A percentile compares a stretch with the other conserved stretches of the same genome.
Conservation (phyloP, 306 rosid species). For the Lathyrus sativus region DNA sequence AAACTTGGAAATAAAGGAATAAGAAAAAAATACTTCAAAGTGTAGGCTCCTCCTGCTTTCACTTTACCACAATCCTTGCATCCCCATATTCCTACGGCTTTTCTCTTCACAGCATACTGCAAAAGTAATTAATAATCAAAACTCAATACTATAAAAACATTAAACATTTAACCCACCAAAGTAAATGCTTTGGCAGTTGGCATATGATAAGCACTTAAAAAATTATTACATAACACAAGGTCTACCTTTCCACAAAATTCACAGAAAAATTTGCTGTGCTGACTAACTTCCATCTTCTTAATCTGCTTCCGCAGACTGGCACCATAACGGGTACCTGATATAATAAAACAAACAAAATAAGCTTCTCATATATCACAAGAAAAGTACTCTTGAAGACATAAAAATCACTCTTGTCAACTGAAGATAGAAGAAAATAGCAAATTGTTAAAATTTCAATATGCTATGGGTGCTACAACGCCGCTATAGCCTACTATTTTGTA, state of each 20-base stretch:
- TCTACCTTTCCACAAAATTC: conserved; percentile 89
- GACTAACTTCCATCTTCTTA: conserved; percentile 95
- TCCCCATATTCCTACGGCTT: conserved; percentile 57
- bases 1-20: background rate
- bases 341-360: conserved; percentile 4
- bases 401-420: too few relatives aligned
- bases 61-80: conserved; percentile 62
- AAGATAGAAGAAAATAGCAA: too few relatives aligned
- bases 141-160: background rate
- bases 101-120: conserved; percentile 58
- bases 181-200: background rate
- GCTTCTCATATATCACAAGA: background rate
- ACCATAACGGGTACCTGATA: conserved; percentile 82
- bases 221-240: background rate
- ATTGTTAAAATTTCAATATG: too few relatives aligned
- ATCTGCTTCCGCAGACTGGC: conserved; percentile 94
- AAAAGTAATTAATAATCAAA: conserved; percentile 5
- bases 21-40: conserved; percentile 46
- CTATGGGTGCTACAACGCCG: too few relatives aligned
- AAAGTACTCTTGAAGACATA: too few relatives aligned
- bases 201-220: background rate
- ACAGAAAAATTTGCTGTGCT: conserved; percentile 85
- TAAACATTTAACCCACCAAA: background rate
- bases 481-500: too few relatives aligned
- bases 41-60: conserved; percentile 58